Base-by-base conservation (phyloP, 2,329 filamentous ascomycete species). In the Cyanodermella asteris region DNA sequence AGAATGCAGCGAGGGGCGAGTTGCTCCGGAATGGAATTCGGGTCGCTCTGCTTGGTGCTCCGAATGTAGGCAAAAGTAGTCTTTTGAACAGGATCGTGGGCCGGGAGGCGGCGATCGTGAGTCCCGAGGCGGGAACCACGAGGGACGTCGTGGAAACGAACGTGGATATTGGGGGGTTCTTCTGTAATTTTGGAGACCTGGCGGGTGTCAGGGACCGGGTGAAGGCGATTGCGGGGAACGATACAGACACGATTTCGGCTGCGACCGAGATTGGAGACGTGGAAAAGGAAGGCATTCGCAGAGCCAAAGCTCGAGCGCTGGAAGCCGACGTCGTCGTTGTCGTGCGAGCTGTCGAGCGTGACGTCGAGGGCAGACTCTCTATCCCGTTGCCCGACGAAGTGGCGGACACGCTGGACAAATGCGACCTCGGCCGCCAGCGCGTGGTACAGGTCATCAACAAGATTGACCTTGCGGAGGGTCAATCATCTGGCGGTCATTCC, bases 11-110 rank as follows among this genome's bases (percentile, higher is more conserved):
- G 26, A 65, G 75, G 24, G 81, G 76, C 6, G 82, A 93, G 47
- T 55, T 97, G 25, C 53, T 94, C 18, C 62, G 81, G 7, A 76
- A 67, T 37, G 87, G 87, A 2, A 90, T 97, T 35, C 68, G 66
- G 28, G 67, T 97, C 30, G 77, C 84, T 2, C 56, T 97, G 3
- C 55, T 97, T 1, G 87, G 87, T 0, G 80, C 82, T 5, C 87
- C 87, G 1, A 97, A 97, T 40, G 81, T 72, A 0, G 87, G 87
- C 9, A 97, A 97, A 47, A 93, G 82, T 45, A 93, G 81, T 9
- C 49, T 97, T 31, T 66, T 97, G 49, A 97, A 97, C 43, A 57
- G 71, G 13, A 64, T 97, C 25, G 78, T 93, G 3, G 84, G 87
- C 0, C 61, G 82, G 26, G 84, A 94, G 44, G 87, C 87, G 3